Conservation (phyloP, 2,329 filamentous ascomycete genomes). For the Pyrenophora seminiperda region DNA sequence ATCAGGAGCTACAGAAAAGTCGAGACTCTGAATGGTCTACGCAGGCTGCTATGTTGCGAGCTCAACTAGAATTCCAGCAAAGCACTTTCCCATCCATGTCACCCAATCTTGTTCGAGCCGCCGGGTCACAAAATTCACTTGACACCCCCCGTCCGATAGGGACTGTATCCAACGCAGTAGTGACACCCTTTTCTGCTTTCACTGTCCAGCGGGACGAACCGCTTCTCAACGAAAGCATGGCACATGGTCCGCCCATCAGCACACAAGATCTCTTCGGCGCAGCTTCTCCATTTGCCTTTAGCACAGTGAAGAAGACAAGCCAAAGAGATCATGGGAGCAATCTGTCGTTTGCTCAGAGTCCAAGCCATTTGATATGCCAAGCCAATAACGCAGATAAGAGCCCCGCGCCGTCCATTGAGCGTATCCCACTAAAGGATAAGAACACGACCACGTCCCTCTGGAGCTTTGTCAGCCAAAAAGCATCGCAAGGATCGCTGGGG, state of each 20-base stretch:
- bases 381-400: slow-evolving; percentile 23
- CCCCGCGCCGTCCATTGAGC: slow-evolving; percentile 26
- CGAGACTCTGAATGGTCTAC: slow-evolving; percentile 41
- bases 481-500: slow-evolving; percentile 19
- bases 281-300: slow-evolving; percentile 49
- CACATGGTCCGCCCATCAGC: slow-evolving; percentile 36
- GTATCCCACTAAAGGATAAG: slow-evolving; percentile 38
- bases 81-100: slow-evolving; percentile 28
- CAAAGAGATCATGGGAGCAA: slow-evolving; percentile 24
- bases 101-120: slow-evolving; percentile 16
- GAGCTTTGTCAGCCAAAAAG: slow-evolving; percentile 28
- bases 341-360: slow-evolving; percentile 30
- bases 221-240: slow-evolving; percentile 18
- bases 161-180: slow-evolving; percentile 26
- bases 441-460: slow-evolving; percentile 23
- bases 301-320: slow-evolving; percentile 50
- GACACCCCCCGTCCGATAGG: slow-evolving; percentile 23
- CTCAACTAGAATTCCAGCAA: slow-evolving; percentile 43
- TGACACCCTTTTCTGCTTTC: slow-evolving; percentile 41
- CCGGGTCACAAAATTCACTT: slow-evolving; percentile 24
- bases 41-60: slow-evolving; percentile 44
- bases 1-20: slow-evolving; percentile 7
- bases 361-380: slow-evolving; percentile 13
- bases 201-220: slow-evolving; percentile 28
- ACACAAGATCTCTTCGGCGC: slow-evolving; percentile 54